These are phyloP conservation scores for Dendrobium officinale DNA, from an alignment of 106 monocot genomes.

Conservation along the genomic window DNA sequence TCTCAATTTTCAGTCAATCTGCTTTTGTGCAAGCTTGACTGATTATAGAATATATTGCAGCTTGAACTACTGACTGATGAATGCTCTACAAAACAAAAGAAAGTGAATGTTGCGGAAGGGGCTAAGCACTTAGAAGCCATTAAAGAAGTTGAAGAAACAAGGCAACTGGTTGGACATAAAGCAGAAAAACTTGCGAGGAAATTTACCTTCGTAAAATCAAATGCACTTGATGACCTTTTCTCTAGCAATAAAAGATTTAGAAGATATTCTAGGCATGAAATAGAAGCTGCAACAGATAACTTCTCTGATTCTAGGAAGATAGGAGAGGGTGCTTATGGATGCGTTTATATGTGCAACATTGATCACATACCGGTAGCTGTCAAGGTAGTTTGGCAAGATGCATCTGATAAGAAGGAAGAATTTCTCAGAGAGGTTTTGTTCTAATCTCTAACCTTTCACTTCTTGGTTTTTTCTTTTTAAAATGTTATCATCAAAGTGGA, in stretches of 20 bases:
- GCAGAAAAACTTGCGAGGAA: constrained; percentile 38
- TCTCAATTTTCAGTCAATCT: too few species aligned
- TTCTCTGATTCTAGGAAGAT: constrained; percentile 82
- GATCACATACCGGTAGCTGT: constrained; percentile 86
- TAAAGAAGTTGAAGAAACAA: constrained; percentile 43
- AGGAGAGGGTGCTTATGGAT: constrained; percentile 78
- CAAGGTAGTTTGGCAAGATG: constrained; percentile 64
- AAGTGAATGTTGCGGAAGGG: constrained; percentile 46
- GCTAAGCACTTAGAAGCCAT: constrained; percentile 42
- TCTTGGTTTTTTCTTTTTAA: neutral
- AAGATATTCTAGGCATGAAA: constrained; percentile 59
- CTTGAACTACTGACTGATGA: constrained; percentile 41
- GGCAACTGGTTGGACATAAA: constrained; percentile 28
- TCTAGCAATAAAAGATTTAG: constrained; percentile 36
- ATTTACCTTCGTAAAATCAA: constrained; percentile 33
- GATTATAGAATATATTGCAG: constrained; percentile 23
- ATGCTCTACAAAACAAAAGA: constrained; percentile 45
- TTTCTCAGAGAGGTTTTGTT: constrained; percentile 75
- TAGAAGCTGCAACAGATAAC: constrained; percentile 72
- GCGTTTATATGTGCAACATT: constrained; percentile 73
- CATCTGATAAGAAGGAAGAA: constrained; percentile 51
- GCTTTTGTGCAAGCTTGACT: neutral
- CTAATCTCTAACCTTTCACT: too few species aligned
- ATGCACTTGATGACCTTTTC: constrained; percentile 32
- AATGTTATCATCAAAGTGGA: too few species aligned